These are phyloP conservation scores for Nannochloropsis granulata DNA, from an alignment of 108 stramenopile genomes.

Conservation along the genomic window DNA sequence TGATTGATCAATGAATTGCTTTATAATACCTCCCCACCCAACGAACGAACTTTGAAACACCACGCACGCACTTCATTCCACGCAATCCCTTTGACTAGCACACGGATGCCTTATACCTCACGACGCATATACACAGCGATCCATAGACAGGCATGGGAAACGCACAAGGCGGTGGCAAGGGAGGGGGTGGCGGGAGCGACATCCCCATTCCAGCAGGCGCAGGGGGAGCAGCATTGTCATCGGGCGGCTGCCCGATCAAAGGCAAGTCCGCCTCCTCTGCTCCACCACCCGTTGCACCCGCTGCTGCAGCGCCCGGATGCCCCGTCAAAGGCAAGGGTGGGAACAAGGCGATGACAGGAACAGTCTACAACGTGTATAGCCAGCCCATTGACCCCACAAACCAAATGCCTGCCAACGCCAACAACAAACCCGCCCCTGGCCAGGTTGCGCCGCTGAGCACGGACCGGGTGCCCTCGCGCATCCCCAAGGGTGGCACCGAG, in stretches of 20 bases:
- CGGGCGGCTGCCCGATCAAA: not conserved
- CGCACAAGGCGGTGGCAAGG: not conserved
- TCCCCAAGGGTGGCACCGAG: conserved; percentile 57
- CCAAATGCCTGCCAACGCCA: conserved; percentile 65
- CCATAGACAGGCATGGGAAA: not conserved
- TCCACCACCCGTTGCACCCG: not conserved
- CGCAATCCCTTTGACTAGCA: too few species aligned
- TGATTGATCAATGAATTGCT: too few species aligned
- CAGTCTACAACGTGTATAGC: conserved; percentile 87
- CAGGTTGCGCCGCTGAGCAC: conserved; percentile 50
- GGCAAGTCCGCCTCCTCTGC: not conserved
- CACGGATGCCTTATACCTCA: too few species aligned
- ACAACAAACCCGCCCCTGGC: conserved; percentile 35
- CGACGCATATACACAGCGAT: too few species aligned
- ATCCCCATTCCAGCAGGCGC: not conserved
- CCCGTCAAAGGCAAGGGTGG: conserved; percentile 11
- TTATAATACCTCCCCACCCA: too few species aligned
- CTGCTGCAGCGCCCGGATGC: not conserved
- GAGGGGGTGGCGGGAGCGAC: not conserved
- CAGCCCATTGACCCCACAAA: conserved; percentile 89
- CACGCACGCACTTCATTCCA: too few species aligned
- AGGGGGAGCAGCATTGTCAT: not conserved
- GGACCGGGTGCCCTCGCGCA: conserved; percentile 60
- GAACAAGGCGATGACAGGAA: not conserved
- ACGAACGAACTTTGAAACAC: too few species aligned